Evolutionary conservation across 2,329 filamentous ascomycete species (phyloP).

Genomic region (Gliomastix tumulicola): DNA sequence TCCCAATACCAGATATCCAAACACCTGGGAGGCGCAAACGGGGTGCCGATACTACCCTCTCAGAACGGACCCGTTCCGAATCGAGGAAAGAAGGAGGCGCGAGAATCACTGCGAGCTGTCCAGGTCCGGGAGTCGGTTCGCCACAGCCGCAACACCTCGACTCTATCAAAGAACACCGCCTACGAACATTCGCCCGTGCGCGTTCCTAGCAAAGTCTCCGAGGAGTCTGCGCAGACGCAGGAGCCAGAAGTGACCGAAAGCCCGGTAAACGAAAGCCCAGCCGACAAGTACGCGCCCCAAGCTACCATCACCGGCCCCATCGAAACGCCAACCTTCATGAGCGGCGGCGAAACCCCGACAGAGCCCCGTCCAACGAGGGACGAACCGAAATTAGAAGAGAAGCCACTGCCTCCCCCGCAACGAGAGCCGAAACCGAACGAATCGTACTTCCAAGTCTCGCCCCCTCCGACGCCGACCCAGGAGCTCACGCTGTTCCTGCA

Average conservation of each 20-base stretch:
- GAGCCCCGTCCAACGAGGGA: too few relatives aligned
- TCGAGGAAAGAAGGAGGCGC: conserved; percentile 60
- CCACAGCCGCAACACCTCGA: conserved; percentile 41
- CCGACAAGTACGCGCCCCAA: conserved; percentile 55
- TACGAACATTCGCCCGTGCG: conserved; percentile 58
- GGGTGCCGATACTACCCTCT: conserved; percentile 78
- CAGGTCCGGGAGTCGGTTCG: conserved; percentile 45
- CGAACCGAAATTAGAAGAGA: conserved; percentile 1
- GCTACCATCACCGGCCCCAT: conserved; percentile 55
- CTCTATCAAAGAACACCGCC: conserved; percentile 27
- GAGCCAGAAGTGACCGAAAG: conserved; percentile 8
- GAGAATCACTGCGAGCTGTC: conserved; percentile 73
- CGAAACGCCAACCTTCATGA: conserved; percentile 32
- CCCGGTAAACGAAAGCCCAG: conserved; percentile 32
- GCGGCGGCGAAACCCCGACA: too few relatives aligned
- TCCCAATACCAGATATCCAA: conserved; percentile 97
- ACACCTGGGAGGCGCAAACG: conserved; percentile 75
- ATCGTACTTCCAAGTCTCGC: conserved; percentile 53
- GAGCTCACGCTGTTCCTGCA: conserved; percentile 91
- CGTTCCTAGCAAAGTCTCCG: conserved; percentile 52
- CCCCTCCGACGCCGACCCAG: conserved; percentile 62
- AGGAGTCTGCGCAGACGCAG: conserved; percentile 38
- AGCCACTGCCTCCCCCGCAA: conserved; percentile 11
- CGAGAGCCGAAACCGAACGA: conserved; percentile 36
- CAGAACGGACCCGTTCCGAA: conserved; percentile 82